phyloP scores from a whole-genome alignment of 2,329 filamentous ascomycete genomes.

The Clonostachys byssicola region DNA sequence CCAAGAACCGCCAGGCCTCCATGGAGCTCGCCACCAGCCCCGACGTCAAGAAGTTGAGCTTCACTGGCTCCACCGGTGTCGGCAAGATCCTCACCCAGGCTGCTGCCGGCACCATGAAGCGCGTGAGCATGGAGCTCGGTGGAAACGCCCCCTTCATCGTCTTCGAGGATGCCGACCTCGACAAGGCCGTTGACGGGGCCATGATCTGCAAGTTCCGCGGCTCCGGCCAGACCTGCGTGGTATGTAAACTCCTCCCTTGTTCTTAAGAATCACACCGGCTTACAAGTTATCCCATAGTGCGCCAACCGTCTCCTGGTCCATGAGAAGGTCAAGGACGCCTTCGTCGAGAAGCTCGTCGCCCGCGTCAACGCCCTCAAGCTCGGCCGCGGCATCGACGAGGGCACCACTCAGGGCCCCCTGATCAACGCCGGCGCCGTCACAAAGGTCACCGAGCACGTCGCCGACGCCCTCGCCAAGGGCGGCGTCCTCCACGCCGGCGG shows the following conservation, averaged over 20 bases:
- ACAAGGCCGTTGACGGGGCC: constrained; percentile 58
- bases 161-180: constrained; percentile 67
- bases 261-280: constrained; percentile 74
- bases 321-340: constrained; percentile 17
- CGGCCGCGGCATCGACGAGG: constrained; percentile 13
- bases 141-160: constrained; percentile 39
- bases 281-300: constrained; percentile 52
- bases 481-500: constrained; percentile 51
- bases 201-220: constrained; percentile 64
- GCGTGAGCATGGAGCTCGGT: constrained; percentile 66
- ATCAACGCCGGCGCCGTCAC: constrained; percentile 61
- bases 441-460: constrained; percentile 58
- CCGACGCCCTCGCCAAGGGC: constrained; percentile 62
- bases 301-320: constrained; percentile 30
- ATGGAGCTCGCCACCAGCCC: constrained; percentile 29
- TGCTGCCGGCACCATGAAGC: constrained; percentile 62
- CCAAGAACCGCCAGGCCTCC: constrained; percentile 71
- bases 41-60: constrained; percentile 61
- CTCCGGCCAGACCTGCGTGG: constrained; percentile 65
- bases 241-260: constrained; percentile 76
- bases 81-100: constrained; percentile 58
- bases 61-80: constrained; percentile 53
- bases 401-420: constrained; percentile 29
- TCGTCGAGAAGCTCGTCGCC: constrained; percentile 18
- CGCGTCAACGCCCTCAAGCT: constrained; percentile 19